Evolutionary conservation across 2,329 filamentous ascomycete genomes (phyloP), one percentile per base, ranked within the genome.

Genomic region (Mariannaea sp.): DNA sequence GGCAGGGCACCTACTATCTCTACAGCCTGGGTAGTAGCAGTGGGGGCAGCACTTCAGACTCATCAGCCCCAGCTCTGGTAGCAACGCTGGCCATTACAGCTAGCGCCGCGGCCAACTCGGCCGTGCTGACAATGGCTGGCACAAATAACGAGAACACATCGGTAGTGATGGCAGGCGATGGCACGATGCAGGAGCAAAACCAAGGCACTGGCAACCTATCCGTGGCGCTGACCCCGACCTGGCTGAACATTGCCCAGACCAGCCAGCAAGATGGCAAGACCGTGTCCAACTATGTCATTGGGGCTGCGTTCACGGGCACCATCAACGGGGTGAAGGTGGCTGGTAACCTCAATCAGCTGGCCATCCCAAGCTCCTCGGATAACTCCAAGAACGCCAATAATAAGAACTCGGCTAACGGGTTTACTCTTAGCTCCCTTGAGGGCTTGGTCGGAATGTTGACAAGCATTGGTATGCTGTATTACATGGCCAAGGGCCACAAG

Each of bases 401-500:
- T 30, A 32, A n/a, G 30, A 32, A 32, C 16, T 20, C 40, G 10
- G 40, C 40, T 22, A 22, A 7, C 19, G 7, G 13, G 8, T 9
- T 14, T 3, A 22, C 7, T 24, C 6, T 32, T 9, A 32, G 7
- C 26, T n/a, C 26, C 24, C 3, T 43, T 4, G 40, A 3, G 26
- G 4, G 4, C 27, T n/a, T 43, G 14, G 40, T 22, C 14, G 27
- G 26, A 20, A 32, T 32, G 2, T n/a, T 43, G 40, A 32, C 24
- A 43, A n/a, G 35, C 35, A 39, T 39, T 39, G 35, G 35, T 39
- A 39, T 39, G 35, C 14, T 39, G 35, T 39, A 39, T 39, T 39
- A 19, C 9, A 32, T 22, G 40, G 7, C 1, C 5, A 43, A 43
- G 40, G 26, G 4, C 14, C 16, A 13, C 16, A 43, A 32, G 26